A percentile compares a stretch with the other conserved stretches of the same genome.
These are phyloP conservation scores for Aspergillus melleus DNA, from an alignment of 2,329 filamentous ascomycete species.

Conservation along the genomic window DNA sequence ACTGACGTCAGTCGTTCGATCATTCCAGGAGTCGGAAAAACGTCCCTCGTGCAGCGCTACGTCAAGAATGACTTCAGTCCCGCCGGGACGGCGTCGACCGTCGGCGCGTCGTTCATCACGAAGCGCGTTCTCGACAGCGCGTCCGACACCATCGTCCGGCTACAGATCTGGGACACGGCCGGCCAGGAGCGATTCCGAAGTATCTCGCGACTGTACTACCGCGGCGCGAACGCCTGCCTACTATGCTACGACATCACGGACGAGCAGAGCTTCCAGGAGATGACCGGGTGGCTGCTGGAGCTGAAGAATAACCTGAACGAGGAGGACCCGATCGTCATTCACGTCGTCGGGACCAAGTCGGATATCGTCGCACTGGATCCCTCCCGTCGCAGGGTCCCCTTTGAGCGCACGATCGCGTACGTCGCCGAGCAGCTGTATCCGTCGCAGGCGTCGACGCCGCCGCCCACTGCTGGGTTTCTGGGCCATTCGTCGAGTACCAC, in stretches of 20 bases:
- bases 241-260: constrained; percentile 94
- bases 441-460: constrained; percentile 65
- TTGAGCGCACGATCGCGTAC: constrained; percentile 94
- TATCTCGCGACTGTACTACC: constrained; percentile 94
- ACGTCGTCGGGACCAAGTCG: constrained; percentile 92
- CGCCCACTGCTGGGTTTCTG: constrained; percentile 58
- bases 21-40: constrained; percentile 51
- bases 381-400: constrained; percentile 76
- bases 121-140: constrained; percentile 81
- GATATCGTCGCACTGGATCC: constrained; percentile 89
- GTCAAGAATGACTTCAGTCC: constrained; percentile 47
- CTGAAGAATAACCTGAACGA: constrained; percentile 73
- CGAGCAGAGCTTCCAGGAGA: constrained; percentile 80
- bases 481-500: constrained; percentile 18
- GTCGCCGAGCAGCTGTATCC: constrained; percentile 88
- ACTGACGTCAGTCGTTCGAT: background rate
- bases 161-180: constrained; percentile 96
- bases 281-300: constrained; percentile 88
- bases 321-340: constrained; percentile 72
- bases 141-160: constrained; percentile 79
- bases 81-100: constrained; percentile 60
- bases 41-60: constrained; percentile 53
- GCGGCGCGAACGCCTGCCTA: constrained; percentile 89
- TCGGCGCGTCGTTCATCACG: constrained; percentile 76
- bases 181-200: constrained; percentile 94